Evolutionary conservation across 257 asterid species (phyloP).

Genomic region (Rhazya stricta): DNA sequence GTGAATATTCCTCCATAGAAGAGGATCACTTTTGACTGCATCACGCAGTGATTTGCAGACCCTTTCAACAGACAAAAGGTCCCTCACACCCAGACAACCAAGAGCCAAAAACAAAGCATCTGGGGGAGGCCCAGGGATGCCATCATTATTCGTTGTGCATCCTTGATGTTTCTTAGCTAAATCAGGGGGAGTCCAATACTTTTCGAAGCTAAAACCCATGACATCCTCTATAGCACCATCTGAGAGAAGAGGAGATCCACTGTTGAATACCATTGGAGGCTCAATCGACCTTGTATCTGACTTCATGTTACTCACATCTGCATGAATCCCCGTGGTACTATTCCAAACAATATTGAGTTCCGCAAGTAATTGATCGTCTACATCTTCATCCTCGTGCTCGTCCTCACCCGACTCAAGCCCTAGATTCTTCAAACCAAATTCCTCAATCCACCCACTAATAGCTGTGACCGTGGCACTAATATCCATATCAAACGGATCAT

Average conservation of each 20-base stretch:
- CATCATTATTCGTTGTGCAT: slow-evolving; percentile 14
- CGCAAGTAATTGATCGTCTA: slow-evolving; percentile 28
- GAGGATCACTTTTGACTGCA: slow-evolving; percentile 60
- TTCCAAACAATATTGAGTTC: slow-evolving; percentile 39
- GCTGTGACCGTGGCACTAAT: slow-evolving; percentile 33
- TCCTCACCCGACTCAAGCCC: slow-evolving; percentile 35
- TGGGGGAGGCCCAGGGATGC: slow-evolving; percentile 37
- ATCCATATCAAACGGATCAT: slow-evolving; percentile 62
- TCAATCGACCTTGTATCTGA: slow-evolving; percentile 18
- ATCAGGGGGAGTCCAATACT: slow-evolving; percentile 27
- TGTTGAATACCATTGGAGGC: slow-evolving; percentile 17
- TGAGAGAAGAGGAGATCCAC: slow-evolving; percentile 20
- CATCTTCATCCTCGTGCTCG: slow-evolving; percentile 28
- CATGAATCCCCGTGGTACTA: slow-evolving; percentile 25
- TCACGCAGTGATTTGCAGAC: slow-evolving; percentile 64
- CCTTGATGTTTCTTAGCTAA: slow-evolving; percentile 15
- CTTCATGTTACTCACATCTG: slow-evolving; percentile 28
- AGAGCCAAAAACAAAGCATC: slow-evolving; percentile 56
- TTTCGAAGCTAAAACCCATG: slow-evolving; percentile 42
- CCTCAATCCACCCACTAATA: slow-evolving; percentile 48
- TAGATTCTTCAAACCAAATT: slow-evolving; percentile 32
- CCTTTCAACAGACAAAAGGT: slow-evolving; percentile 61
- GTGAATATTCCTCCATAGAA: slow-evolving; percentile 57
- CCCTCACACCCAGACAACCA: slow-evolving; percentile 48
- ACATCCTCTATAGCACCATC: slow-evolving; percentile 31